Conservation (phyloP, 306 rosid species). For the Arachis stenosperma region DNA sequence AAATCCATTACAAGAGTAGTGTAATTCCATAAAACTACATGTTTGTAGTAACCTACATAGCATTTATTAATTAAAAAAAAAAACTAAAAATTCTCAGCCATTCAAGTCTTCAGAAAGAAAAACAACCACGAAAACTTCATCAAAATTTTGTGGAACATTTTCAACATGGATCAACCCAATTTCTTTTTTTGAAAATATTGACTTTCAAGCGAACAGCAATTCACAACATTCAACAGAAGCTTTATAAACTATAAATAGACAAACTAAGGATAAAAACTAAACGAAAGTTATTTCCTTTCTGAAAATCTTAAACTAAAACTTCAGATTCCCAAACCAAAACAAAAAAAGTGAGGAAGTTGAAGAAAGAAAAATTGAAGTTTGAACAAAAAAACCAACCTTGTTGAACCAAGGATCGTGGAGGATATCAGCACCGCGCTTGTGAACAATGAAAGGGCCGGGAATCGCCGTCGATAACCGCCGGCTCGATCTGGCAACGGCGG, state of each 20-base stretch:
- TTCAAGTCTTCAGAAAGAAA: not conserved
- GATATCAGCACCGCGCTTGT: constrained; percentile 97
- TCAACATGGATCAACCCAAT: no score
- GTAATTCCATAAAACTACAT: not conserved
- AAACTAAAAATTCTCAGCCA: not conserved
- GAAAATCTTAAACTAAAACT: not conserved
- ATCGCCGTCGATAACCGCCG: constrained; percentile 76
- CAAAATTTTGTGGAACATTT: no score
- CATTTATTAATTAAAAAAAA: not conserved
- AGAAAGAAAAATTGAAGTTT: not conserved
- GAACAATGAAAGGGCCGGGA: constrained; percentile 94
- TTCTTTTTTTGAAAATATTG: not conserved
- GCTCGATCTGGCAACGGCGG: constrained; percentile 57
- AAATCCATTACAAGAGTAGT: not conserved
- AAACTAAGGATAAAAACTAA: not conserved
- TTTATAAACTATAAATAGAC: not conserved
- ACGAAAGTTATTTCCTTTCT: not conserved
- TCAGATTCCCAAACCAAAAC: not conserved
- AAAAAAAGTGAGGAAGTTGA: not conserved
- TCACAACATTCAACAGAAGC: no score
- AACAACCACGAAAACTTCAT: no score
- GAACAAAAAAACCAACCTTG: constrained; percentile 56
- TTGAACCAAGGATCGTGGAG: constrained; percentile 99
- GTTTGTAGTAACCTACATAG: constrained; percentile 1
- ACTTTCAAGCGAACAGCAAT: not conserved